These are phyloP conservation scores for Magnolia sinica DNA, from an alignment of 164 flowering plant species.

Conservation along the genomic window DNA sequence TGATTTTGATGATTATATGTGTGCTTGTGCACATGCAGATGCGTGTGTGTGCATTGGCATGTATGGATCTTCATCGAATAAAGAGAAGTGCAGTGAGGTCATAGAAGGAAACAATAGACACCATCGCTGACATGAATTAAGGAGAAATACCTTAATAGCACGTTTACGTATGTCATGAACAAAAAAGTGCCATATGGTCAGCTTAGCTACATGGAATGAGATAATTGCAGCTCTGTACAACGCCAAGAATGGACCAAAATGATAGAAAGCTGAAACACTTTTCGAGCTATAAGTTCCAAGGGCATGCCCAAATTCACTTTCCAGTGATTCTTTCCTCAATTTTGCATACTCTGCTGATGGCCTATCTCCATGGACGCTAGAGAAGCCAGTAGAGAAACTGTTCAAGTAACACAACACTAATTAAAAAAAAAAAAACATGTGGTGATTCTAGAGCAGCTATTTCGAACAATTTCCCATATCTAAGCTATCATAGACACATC, in stretches of 20 bases:
- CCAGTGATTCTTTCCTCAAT: slow-evolving; percentile 78
- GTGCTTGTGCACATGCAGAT: too few relatives aligned
- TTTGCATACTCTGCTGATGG: slow-evolving; percentile 94
- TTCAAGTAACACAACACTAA: slow-evolving; percentile 17
- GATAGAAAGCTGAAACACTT: slow-evolving; percentile 49
- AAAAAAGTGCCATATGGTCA: slow-evolving; percentile 69
- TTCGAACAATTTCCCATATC: background rate
- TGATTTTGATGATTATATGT: too few relatives aligned
- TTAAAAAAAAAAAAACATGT: background rate
- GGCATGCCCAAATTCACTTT: slow-evolving; percentile 74
- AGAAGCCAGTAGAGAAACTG: slow-evolving; percentile 75
- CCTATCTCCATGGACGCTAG: slow-evolving; percentile 85
- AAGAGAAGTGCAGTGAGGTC: background rate
- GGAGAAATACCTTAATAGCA: slow-evolving; percentile 59
- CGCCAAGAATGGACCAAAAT: slow-evolving; percentile 86
- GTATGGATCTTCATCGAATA: too few relatives aligned
- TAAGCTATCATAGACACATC: slow-evolving; percentile 1
- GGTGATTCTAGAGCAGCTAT: background rate
- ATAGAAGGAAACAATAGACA: background rate
- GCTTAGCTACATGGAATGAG: slow-evolving; percentile 74
- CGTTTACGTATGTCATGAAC: slow-evolving; percentile 71
- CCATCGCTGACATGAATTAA: background rate
- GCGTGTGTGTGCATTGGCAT: too few relatives aligned
- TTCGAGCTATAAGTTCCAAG: slow-evolving; percentile 64
- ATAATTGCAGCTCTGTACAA: slow-evolving; percentile 85